Conservation (phyloP, 1,284 basidiomycete genomes). For the Naganishia sp. region DNA sequence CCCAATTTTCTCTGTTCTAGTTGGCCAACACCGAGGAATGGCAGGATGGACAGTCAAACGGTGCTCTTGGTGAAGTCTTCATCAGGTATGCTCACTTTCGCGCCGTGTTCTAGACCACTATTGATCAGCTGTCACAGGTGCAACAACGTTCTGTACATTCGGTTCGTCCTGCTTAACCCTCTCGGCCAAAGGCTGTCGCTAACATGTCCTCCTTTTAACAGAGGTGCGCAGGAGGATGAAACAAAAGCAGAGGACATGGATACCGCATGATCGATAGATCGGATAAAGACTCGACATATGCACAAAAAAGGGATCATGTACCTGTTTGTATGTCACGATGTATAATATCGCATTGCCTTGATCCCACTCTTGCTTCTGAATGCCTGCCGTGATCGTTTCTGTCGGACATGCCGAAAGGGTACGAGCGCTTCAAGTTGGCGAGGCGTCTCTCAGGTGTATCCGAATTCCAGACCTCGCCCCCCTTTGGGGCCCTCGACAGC, state of each 20-base stretch:
- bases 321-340: conserved; percentile 24
- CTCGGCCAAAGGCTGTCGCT: not conserved
- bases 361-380: not conserved
- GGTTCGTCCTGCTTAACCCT: not conserved
- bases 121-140: conserved; percentile 55
- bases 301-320: conserved; percentile 1
- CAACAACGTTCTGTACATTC: conserved; percentile 90
- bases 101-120: conserved; percentile 6
- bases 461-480: conserved; percentile 44
- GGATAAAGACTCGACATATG: not conserved
- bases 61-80: conserved; percentile 95
- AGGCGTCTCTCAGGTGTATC: conserved; percentile 37
- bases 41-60: conserved; percentile 93
- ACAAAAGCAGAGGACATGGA: conserved; percentile 27
- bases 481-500: conserved; percentile 28
- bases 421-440: not conserved
- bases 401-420: too few species aligned
- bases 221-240: conserved; percentile 18
- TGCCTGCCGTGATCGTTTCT: too few species aligned
- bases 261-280: conserved; percentile 11
- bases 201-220: not conserved
- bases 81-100: conserved; percentile 67
- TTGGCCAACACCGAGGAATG: conserved; percentile 98
- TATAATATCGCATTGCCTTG: conserved; percentile 25
- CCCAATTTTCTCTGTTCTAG: conserved; percentile 55